Evolutionary conservation across 768 basidiomycete species (phyloP).

Genomic region (Cubamyces lactineus): DNA sequence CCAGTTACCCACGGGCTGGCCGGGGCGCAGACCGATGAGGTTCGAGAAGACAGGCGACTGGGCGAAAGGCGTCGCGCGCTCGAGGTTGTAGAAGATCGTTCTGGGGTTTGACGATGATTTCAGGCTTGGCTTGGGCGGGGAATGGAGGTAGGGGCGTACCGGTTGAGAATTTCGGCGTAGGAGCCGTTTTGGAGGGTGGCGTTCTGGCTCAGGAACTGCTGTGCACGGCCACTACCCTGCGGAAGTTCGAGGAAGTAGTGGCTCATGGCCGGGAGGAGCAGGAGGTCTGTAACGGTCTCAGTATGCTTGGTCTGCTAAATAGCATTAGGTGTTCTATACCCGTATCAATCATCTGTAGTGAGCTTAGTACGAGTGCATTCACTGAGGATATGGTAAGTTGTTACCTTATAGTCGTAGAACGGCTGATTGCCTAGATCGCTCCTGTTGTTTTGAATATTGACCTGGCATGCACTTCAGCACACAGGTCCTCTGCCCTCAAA

Average conservation of each 20-base stretch:
- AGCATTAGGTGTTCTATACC: neutral
- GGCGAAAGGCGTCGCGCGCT: conserved; percentile 44
- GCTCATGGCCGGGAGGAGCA: conserved; percentile 44
- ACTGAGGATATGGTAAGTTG: neutral
- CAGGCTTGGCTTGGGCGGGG: too few species aligned
- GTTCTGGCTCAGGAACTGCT: conserved; percentile 37
- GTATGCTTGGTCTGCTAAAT: conserved; percentile 44
- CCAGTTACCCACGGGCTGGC: conserved; percentile 49
- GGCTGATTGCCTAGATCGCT: conserved; percentile 44
- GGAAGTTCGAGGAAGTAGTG: conserved; percentile 50
- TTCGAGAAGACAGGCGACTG: conserved; percentile 33
- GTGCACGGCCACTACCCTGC: conserved; percentile 41
- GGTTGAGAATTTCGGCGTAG: conserved; percentile 42
- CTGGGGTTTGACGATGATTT: too few species aligned
- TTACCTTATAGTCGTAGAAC: conserved; percentile 43
- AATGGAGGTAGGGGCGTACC: conserved; percentile 23
- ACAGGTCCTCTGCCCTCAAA: conserved; percentile 32
- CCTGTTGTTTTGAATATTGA: conserved; percentile 44
- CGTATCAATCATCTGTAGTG: conserved; percentile 6
- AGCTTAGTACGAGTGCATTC: conserved; percentile 20
- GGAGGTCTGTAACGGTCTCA: conserved; percentile 34
- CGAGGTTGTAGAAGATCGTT: conserved; percentile 43
- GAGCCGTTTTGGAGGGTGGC: conserved; percentile 47
- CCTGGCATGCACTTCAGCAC: conserved; percentile 22
- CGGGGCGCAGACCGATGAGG: conserved; percentile 43